These are phyloP conservation scores for Candida neerlandica DNA, from an alignment of 1,139 yeast genomes.

Conservation along the genomic window DNA sequence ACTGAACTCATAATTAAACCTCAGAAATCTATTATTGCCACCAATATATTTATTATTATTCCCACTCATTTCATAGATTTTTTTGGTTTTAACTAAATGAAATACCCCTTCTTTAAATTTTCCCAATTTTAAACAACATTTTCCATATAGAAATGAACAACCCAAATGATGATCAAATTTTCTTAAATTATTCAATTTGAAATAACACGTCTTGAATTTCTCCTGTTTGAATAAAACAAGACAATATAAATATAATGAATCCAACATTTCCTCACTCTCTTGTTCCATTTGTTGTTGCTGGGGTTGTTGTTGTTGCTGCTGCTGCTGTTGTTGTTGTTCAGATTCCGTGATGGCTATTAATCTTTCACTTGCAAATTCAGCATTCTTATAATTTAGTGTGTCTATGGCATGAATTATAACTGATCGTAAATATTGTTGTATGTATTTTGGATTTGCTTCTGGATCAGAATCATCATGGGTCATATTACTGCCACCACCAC, in stretches of 20 bases:
- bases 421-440: constrained; percentile 51
- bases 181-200: constrained; percentile 39
- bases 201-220: constrained; percentile 63
- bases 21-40: constrained; percentile 19
- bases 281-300: not conserved
- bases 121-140: constrained; percentile 60
- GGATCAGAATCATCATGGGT: not conserved
- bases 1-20: constrained; percentile 37
- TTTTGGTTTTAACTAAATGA: constrained; percentile 44
- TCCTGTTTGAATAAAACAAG: constrained; percentile 58
- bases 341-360: constrained; percentile 53
- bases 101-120: constrained; percentile 65
- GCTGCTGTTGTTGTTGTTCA: not conserved
- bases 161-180: constrained; percentile 61
- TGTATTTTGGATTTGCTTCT: constrained; percentile 12
- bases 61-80: constrained; percentile 63
- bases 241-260: constrained; percentile 65
- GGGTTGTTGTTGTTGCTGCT: not conserved
- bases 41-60: not conserved
- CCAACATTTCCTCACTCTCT: constrained; percentile 40
- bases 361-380: constrained; percentile 82
- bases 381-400: constrained; percentile 66
- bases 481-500: not conserved
- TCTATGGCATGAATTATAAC: constrained; percentile 71
- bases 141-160: constrained; percentile 70